Evolutionary conservation across 2,329 filamentous ascomycete genomes (phyloP).

Genomic region (Xylaria sp.): DNA sequence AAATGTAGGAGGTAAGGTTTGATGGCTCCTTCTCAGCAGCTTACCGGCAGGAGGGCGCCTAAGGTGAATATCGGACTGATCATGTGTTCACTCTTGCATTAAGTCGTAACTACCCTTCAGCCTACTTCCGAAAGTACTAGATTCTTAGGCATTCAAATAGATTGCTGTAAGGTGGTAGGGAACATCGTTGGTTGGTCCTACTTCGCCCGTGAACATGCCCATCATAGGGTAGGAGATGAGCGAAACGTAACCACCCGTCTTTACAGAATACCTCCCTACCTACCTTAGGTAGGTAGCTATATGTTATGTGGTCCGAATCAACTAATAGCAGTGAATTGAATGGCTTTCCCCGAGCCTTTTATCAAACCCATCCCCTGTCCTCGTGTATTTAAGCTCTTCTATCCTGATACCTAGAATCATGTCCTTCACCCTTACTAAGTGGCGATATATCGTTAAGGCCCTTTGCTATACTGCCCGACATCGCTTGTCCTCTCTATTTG

Average conservation of each 20-base stretch:
- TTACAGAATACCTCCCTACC: background rate
- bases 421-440: slow-evolving; percentile 24
- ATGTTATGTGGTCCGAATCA: background rate
- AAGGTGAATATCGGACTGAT: too few species aligned
- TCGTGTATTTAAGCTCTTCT: background rate
- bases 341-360: background rate
- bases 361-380: background rate
- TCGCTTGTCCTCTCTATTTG: slow-evolving; percentile 14
- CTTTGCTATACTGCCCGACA: slow-evolving; percentile 13
- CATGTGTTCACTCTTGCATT: too few species aligned
- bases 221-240: background rate
- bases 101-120: too few species aligned
- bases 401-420: slow-evolving; percentile 20
- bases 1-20: too few species aligned
- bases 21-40: too few species aligned
- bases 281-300: background rate
- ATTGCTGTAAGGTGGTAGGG: too few species aligned
- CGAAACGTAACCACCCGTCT: background rate
- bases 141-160: too few species aligned
- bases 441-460: slow-evolving; percentile 26
- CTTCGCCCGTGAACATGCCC: background rate
- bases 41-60: too few species aligned
- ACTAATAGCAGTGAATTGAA: slow-evolving; percentile 2
- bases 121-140: too few species aligned
- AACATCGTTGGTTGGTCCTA: background rate